Evolutionary conservation across 2,329 filamentous ascomycete species (phyloP).

Genomic region (Westerdykella aurantiaca): DNA sequence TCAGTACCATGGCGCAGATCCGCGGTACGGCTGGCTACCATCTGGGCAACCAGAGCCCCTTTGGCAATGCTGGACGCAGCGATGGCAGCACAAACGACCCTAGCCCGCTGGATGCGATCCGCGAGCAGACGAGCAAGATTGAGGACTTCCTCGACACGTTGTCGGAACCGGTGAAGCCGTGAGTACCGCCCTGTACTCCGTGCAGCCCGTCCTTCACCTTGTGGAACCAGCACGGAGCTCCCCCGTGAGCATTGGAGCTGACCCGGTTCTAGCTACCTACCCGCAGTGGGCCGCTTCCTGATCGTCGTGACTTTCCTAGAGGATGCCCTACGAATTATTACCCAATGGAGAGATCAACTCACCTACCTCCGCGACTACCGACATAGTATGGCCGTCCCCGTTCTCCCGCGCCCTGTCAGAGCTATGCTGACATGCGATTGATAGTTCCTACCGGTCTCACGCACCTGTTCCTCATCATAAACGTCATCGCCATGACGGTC

Average conservation of each 20-base stretch:
- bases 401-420: constrained; percentile 5
- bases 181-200: constrained; percentile 40
- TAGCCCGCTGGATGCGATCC: constrained; percentile 78
- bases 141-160: constrained; percentile 85
- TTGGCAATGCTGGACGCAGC: constrained; percentile 55
- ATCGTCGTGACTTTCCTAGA: constrained; percentile 99
- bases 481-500: constrained; percentile 78
- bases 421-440: not conserved
- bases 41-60: constrained; percentile 68
- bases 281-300: constrained; percentile 90
- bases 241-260: constrained; percentile 14
- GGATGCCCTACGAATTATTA: constrained; percentile 91
- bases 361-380: constrained; percentile 89
- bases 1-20: constrained; percentile 51
- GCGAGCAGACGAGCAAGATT: constrained; percentile 96
- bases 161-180: constrained; percentile 93
- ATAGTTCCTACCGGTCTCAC: constrained; percentile 82
- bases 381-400: constrained; percentile 62
- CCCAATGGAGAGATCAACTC: constrained; percentile 95
- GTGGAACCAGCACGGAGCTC: not conserved
- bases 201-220: constrained; percentile 3
- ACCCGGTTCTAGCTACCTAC: constrained; percentile 65
- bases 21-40: constrained; percentile 71
- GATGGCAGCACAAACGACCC: constrained; percentile 59
- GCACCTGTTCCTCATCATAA: constrained; percentile 85